Evolutionary conservation across 495 filamentous ascomycete species (phyloP), one percentile per base, ranked within the genome.

Genomic region (Neurospora sp.): DNA sequence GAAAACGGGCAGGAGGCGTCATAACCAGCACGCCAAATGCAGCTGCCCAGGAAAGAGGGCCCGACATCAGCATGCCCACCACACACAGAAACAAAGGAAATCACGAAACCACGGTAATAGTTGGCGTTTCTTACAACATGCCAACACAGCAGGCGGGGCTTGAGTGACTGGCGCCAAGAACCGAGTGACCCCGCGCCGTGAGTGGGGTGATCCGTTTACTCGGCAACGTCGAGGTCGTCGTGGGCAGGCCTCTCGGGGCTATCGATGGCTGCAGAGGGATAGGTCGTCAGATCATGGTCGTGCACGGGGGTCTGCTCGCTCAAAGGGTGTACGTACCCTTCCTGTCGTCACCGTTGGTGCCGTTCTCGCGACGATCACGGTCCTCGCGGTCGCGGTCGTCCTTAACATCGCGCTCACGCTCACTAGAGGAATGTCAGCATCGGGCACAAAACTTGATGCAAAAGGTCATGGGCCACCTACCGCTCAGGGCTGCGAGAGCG

Each of bases 191-290:
- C 53, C 70, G 71, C 68, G 40, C 72, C 74, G 37, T 66, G 37
- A 69, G 27, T 69, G 40, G 12, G 35, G n/a, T 22, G 40, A 71
- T 70, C 59, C 76, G 53, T 66, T 66, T 91, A 97, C 88, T 98
- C 96, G 80, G 94, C 96, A 81, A 94, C 94, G 82, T 99, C 96
- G 78, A 99, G 88, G 81, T 99, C 96, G 83, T 99, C 96, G 81
- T 97, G 94, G 76, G 90, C 91, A 70, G 94, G 91, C 72, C 91
- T 88, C 69, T 80, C 79, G 14, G 93, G 91, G 75, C 92, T 91
- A 68, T 95, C 92, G 80, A 91, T 83, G 79, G 88, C 85, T 85
- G 71, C 16, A 46, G 40, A 66, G 8, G n/a, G 1, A 75, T 59
- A 40, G 18, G 18, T 72, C 53, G 74, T 82, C 68, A 82, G 75